Conservation (phyloP, 2,329 filamentous ascomycete genomes). For the Pseudovirgaria hyperparasitica region DNA sequence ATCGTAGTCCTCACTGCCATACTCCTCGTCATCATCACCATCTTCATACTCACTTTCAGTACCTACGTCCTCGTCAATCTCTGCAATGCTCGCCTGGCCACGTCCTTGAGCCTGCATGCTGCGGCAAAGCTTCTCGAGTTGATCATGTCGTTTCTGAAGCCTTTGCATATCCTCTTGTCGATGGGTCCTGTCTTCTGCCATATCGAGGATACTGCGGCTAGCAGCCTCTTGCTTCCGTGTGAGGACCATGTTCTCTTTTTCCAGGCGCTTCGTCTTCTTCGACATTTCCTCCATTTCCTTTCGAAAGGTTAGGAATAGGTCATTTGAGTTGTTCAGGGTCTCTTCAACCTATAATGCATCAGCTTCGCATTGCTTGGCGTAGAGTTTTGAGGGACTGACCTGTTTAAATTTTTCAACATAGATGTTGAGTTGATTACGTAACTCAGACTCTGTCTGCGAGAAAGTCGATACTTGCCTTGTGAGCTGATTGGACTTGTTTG, state of each 20-base stretch:
- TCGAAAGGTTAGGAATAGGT: slow-evolving; percentile 88
- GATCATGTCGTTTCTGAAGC: slow-evolving; percentile 73
- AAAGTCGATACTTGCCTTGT: slow-evolving; percentile 90
- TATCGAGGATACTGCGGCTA: slow-evolving; percentile 87
- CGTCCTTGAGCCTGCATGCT: slow-evolving; percentile 93
- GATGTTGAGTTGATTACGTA: slow-evolving; percentile 90
- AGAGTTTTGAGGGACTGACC: slow-evolving; percentile 40
- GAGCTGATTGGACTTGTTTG: slow-evolving; percentile 66
- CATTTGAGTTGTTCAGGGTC: slow-evolving; percentile 95
- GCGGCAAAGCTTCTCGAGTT: slow-evolving; percentile 86
- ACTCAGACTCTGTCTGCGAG: slow-evolving; percentile 87
- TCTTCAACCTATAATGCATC: slow-evolving; percentile 77
- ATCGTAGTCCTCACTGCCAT: slow-evolving; percentile 39
- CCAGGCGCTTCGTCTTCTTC: slow-evolving; percentile 92
- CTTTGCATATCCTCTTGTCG: slow-evolving; percentile 65
- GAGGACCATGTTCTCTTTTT: slow-evolving; percentile 87
- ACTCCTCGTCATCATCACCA: slow-evolving; percentile 29
- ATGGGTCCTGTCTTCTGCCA: slow-evolving; percentile 84
- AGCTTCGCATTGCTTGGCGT: slow-evolving; percentile 17
- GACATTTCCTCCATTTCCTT: slow-evolving; percentile 99
- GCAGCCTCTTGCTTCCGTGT: slow-evolving; percentile 90
- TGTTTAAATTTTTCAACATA: slow-evolving; percentile 99
- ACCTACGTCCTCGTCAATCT: slow-evolving; percentile 44
- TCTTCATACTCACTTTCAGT: slow-evolving; percentile 29
- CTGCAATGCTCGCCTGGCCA: slow-evolving; percentile 45